A percentile compares a stretch with the other conserved stretches of the same genome.
Evolutionary conservation across 768 basidiomycete species (phyloP).

Genomic region (Tulasnella sp.): DNA sequence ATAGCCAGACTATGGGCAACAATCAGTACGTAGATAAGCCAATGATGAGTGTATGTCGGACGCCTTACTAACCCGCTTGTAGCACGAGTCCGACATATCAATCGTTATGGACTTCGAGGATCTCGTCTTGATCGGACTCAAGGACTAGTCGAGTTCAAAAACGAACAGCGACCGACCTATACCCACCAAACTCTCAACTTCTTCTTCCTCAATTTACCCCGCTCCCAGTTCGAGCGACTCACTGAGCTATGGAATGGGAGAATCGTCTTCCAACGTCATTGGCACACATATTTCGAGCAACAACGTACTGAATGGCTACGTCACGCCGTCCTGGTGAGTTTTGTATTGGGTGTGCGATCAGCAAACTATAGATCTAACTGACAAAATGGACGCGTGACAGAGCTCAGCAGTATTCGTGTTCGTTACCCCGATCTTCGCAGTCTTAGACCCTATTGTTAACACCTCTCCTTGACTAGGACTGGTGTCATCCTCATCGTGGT

Average conservation of each 20-base stretch:
- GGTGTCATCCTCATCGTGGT: background rate
- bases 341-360: background rate
- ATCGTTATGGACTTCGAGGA: background rate
- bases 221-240: background rate
- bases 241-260: constrained; percentile 7
- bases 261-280: constrained; percentile 8
- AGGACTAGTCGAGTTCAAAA: background rate
- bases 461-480: background rate
- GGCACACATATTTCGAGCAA: constrained; percentile 7
- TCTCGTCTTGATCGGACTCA: background rate
- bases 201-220: background rate
- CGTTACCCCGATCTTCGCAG: background rate
- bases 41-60: background rate
- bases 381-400: background rate
- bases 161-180: background rate
- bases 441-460: background rate
- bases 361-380: background rate
- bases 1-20: background rate
- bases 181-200: background rate
- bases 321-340: background rate
- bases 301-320: constrained; percentile 2
- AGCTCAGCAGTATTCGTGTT: background rate
- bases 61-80: background rate
- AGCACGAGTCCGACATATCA: background rate
- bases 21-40: background rate